phyloP scores from a whole-genome alignment of 805 yeast genomes.

The Ogataea corticis region DNA sequence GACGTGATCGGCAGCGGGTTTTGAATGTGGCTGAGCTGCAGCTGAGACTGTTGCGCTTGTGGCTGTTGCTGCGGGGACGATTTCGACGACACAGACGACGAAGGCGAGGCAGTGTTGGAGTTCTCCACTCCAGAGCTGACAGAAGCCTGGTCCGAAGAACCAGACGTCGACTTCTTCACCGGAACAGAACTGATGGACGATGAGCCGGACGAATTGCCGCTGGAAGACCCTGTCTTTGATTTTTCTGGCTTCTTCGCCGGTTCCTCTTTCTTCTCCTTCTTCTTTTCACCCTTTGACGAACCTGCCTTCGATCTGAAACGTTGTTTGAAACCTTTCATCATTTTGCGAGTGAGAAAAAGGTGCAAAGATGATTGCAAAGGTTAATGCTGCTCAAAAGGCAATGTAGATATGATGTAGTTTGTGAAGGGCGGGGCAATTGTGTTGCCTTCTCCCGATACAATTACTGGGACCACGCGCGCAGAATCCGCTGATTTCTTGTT shows the following conservation, averaged over 20 bases:
- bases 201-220: slow-evolving; percentile 13
- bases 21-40: slow-evolving; percentile 1
- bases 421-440: not conserved
- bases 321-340: slow-evolving; percentile 77
- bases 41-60: slow-evolving; percentile 1
- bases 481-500: slow-evolving; percentile 1
- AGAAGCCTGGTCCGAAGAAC: slow-evolving; percentile 21
- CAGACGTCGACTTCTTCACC: slow-evolving; percentile 17
- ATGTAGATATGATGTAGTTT: not conserved
- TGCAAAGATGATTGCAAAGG: not conserved
- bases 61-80: slow-evolving; percentile 16
- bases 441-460: not conserved
- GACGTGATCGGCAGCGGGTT: slow-evolving; percentile 13
- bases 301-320: slow-evolving; percentile 44
- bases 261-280: slow-evolving; percentile 42
- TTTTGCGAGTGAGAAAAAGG: slow-evolving; percentile 32
- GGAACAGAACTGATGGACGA: slow-evolving; percentile 10
- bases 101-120: slow-evolving; percentile 19
- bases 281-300: slow-evolving; percentile 37
- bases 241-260: slow-evolving; percentile 25
- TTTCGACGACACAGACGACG: slow-evolving; percentile 25
- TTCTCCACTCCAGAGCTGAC: slow-evolving; percentile 17
- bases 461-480: slow-evolving; percentile 3
- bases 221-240: slow-evolving; percentile 11
- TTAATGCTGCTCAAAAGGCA: not conserved